These are phyloP conservation scores for Phlegmacium glaucopus DNA, from an alignment of 768 basidiomycete genomes.

Conservation along the genomic window DNA sequence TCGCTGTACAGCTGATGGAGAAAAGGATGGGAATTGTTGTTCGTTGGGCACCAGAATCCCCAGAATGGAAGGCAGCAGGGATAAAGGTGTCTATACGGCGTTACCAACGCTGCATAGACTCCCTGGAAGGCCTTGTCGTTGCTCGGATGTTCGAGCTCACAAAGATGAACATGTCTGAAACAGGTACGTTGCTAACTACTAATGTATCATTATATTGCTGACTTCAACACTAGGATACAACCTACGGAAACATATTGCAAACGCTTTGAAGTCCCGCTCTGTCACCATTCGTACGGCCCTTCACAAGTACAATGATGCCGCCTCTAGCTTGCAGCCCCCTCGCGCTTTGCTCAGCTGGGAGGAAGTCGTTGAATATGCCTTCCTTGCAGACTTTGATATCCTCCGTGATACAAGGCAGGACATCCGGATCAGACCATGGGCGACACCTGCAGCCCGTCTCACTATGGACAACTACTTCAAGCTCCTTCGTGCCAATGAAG, in stretches of 20 bases:
- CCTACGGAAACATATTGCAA: slow-evolving; percentile 16
- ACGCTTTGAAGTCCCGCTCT: slow-evolving; percentile 18
- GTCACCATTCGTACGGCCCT: slow-evolving; percentile 21
- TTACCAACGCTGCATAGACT: slow-evolving; percentile 12
- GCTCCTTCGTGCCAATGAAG: slow-evolving; percentile 8
- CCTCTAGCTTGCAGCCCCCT: slow-evolving; percentile 13
- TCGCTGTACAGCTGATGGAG: slow-evolving; percentile 2
- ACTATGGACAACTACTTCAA: slow-evolving; percentile 19
- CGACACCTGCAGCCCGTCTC: slow-evolving; percentile 11
- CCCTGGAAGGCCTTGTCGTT: slow-evolving; percentile 17
- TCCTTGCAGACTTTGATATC: slow-evolving; percentile 11
- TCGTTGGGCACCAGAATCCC: neutral
- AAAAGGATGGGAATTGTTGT: neutral
- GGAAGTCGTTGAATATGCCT: neutral
- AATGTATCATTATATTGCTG: neutral
- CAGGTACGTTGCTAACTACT: slow-evolving; percentile 16
- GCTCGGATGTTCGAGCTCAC: slow-evolving; percentile 19
- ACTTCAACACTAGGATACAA: slow-evolving; percentile 20
- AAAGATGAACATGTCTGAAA: slow-evolving; percentile 20
- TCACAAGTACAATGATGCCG: slow-evolving; percentile 21
- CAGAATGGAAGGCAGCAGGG: slow-evolving; percentile 3
- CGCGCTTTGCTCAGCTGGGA: slow-evolving; percentile 12
- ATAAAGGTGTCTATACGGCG: neutral
- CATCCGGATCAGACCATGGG: slow-evolving; percentile 15
- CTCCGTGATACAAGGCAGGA: slow-evolving; percentile 13